These are phyloP conservation scores for Cephaloascus albidus DNA, from an alignment of 805 yeast genomes.

Conservation along the genomic window DNA sequence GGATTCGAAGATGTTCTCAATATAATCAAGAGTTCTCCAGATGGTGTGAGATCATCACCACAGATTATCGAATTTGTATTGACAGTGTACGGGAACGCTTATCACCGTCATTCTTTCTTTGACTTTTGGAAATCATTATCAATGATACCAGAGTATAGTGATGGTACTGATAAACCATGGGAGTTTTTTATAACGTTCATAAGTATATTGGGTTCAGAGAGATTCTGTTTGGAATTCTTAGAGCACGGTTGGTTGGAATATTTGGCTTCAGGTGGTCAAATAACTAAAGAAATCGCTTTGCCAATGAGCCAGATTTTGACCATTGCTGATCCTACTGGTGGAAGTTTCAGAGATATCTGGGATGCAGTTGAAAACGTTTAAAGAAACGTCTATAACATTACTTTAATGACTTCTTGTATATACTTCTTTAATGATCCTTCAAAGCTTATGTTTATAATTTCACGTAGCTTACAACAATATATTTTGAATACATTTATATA, in stretches of 20 bases:
- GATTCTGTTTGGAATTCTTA: background rate
- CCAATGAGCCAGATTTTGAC: background rate
- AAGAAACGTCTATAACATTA: no score
- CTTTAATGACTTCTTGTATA: no score
- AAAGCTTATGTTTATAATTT: background rate
- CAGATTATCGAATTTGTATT: background rate
- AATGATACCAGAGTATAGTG: background rate
- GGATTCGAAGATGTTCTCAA: background rate
- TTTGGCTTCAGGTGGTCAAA: background rate
- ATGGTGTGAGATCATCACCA: background rate
- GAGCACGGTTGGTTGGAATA: background rate
- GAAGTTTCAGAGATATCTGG: background rate
- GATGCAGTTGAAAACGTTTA: background rate
- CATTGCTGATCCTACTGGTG: background rate
- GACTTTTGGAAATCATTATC: background rate
- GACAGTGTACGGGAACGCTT: background rate
- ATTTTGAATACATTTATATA: background rate
- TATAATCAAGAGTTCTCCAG: background rate
- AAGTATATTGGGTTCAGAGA: background rate
- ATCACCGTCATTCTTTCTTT: background rate
- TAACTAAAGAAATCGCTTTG: background rate
- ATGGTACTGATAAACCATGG: constrained; percentile 1
- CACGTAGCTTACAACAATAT: background rate
- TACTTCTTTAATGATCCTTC: background rate
- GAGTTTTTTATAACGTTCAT: constrained; percentile 4